phyloP scores from a whole-genome alignment of 768 basidiomycete genomes.

The Tricholoma flavovirens region DNA sequence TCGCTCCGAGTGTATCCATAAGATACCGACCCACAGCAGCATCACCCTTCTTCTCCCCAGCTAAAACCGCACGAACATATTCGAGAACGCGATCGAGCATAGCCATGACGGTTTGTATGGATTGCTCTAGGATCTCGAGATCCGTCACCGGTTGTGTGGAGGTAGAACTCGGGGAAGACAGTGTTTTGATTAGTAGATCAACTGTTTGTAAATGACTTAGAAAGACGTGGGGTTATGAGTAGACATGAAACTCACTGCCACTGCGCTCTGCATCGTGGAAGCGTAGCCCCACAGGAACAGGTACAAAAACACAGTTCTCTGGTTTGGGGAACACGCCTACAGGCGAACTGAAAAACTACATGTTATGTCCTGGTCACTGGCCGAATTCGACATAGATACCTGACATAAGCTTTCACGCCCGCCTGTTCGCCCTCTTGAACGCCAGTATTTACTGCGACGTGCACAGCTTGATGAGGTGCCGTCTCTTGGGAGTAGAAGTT shows the following conservation, averaged over 20 bases:
- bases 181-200: constrained; percentile 60
- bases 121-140: constrained; percentile 70
- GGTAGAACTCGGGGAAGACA: constrained; percentile 39
- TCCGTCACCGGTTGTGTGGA: constrained; percentile 55
- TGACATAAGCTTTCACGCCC: constrained; percentile 83
- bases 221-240: background rate
- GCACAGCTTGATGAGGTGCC: constrained; percentile 80
- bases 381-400: constrained; percentile 39
- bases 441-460: constrained; percentile 87
- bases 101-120: constrained; percentile 60
- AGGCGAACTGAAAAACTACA: constrained; percentile 54
- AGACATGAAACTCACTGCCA: constrained; percentile 53
- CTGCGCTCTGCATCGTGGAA: constrained; percentile 82
- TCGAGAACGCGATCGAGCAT: constrained; percentile 83
- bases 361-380: constrained; percentile 10
- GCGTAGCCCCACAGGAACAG: constrained; percentile 81
- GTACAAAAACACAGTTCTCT: constrained; percentile 93
- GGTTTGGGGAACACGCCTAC: constrained; percentile 85
- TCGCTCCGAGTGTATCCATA: constrained; percentile 79
- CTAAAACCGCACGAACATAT: constrained; percentile 77
- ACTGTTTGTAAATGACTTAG: constrained; percentile 39
- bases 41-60: constrained; percentile 76
- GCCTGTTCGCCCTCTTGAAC: constrained; percentile 55
- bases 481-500: constrained; percentile 96
- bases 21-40: constrained; percentile 85